phyloP scores from a whole-genome alignment of 768 basidiomycete species.

The Boletus sensibilis region DNA sequence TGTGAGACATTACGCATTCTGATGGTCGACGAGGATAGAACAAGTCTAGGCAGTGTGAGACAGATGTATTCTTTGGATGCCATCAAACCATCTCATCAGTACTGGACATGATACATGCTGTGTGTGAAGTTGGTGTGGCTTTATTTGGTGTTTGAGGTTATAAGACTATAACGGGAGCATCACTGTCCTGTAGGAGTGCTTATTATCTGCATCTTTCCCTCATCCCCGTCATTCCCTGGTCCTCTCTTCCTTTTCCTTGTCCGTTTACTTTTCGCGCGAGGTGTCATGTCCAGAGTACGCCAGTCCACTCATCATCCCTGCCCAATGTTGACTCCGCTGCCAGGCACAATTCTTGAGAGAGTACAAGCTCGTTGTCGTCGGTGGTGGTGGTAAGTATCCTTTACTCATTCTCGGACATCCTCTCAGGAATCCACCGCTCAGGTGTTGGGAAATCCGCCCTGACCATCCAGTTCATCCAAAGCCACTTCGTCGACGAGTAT shows the following conservation, averaged over 20 bases:
- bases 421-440: slow-evolving; percentile 7
- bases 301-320: neutral
- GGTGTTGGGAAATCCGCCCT: slow-evolving; percentile 79
- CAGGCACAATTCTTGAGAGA: slow-evolving; percentile 91
- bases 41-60: neutral
- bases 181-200: neutral
- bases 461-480: slow-evolving; percentile 98
- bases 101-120: neutral
- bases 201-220: slow-evolving; percentile 13
- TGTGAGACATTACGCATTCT: neutral
- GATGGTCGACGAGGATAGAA: neutral
- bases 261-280: slow-evolving; percentile 1
- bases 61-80: neutral
- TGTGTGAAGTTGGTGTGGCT: slow-evolving; percentile 19
- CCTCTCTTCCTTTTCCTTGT: neutral
- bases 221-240: neutral
- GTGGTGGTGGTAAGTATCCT: slow-evolving; percentile 80
- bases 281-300: slow-evolving; percentile 33
- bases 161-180: slow-evolving; percentile 12
- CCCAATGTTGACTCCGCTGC: slow-evolving; percentile 1
- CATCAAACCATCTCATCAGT: neutral
- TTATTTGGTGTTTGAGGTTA: slow-evolving; percentile 25
- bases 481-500: slow-evolving; percentile 88
- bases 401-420: slow-evolving; percentile 27
- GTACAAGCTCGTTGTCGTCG: slow-evolving; percentile 98